Conservation (phyloP, 1,139 yeast genomes). For the Magnusiomyces tetraspermus region DNA sequence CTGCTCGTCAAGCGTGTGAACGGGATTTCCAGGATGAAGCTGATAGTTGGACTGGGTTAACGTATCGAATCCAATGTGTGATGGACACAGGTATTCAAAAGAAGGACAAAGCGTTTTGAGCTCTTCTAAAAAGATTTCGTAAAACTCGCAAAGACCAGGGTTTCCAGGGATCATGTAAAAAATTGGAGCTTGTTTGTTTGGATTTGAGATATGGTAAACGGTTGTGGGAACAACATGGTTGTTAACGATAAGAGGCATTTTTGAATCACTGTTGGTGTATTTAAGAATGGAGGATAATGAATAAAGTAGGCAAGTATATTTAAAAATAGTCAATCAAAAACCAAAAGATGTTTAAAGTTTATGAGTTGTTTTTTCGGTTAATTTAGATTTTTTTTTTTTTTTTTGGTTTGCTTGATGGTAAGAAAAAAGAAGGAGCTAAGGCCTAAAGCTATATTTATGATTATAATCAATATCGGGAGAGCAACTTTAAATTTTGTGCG, state of each 20-base stretch:
- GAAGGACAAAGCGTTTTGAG: constrained; percentile 38
- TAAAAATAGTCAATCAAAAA: neutral
- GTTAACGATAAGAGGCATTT: constrained; percentile 11
- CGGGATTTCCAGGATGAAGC: constrained; percentile 18
- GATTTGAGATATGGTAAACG: constrained; percentile 18
- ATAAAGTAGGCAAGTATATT: neutral
- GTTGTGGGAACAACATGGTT: constrained; percentile 16
- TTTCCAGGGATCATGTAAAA: constrained; percentile 58
- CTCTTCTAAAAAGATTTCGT: constrained; percentile 41
- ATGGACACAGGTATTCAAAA: constrained; percentile 42
- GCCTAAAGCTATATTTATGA: too few relatives aligned
- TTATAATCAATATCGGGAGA: too few relatives aligned
- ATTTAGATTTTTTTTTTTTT: too few relatives aligned
- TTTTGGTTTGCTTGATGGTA: too few relatives aligned
- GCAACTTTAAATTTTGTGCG: too few relatives aligned
- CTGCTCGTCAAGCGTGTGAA: constrained; percentile 42
- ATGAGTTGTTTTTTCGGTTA: too few relatives aligned
- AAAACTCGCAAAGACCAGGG: constrained; percentile 56
- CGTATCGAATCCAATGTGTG: constrained; percentile 44
- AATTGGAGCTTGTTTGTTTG: constrained; percentile 27
- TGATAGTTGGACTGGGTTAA: constrained; percentile 21
- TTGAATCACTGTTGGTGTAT: neutral
- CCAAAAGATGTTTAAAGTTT: too few relatives aligned
- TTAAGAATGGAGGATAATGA: neutral
- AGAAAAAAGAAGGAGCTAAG: too few relatives aligned